Base-by-base conservation (phyloP, 1,284 basidiomycete genomes). In the Pisolithus thermaeus region DNA sequence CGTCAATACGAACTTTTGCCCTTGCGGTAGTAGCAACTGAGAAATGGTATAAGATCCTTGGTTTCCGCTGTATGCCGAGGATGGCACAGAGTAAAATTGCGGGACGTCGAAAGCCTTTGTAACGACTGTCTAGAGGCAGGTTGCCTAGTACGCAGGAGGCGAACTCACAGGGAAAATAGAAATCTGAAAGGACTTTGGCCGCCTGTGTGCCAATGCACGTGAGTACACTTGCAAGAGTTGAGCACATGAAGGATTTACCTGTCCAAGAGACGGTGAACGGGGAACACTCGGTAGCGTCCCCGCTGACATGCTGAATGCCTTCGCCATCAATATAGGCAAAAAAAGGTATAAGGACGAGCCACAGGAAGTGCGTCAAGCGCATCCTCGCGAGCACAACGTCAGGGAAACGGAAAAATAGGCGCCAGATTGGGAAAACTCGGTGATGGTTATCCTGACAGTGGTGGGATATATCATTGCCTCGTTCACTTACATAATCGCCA, bases 111-210 rank as follows among this genome's bases (percentile, higher is more conserved):
- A 70, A 39, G 36, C 52, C 67, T 70, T 61, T 52, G 7, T 25
- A 51, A 23, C 4, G 7, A 20, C 51, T 45, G 36, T 27, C 9
- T 63, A 36, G 62, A 56, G 11, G 14, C 32, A 23, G 32, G 37
- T 36, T 7, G 22, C 18, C 8, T 4, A 40, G 27, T 44, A 37
- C 14, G n/a, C 37, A 1, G 12, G 27, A 38, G n/a, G 28, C 8
- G 9, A 32, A 70, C 81, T 52, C 64, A 88, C 85, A 37, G 84
- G 84, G 52, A 74, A 68, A 35, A 90, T 55, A 23, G 75, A 60
- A 32, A 89, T 68, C 51, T 73, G 60, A 59, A 81, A 89, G 5
- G 87, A 37, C 77, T 66, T 7, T 67, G 72, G 22, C 86, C 87
- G 53, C 84, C 87, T 85, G 53, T 22, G 52, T n/a, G n/a, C 22